Percentiles rank a stretch among this genome's conserved stretches.
Evolutionary conservation across 352 stramenopile genomes (phyloP).

Genomic region (Phytophthora citricola): DNA sequence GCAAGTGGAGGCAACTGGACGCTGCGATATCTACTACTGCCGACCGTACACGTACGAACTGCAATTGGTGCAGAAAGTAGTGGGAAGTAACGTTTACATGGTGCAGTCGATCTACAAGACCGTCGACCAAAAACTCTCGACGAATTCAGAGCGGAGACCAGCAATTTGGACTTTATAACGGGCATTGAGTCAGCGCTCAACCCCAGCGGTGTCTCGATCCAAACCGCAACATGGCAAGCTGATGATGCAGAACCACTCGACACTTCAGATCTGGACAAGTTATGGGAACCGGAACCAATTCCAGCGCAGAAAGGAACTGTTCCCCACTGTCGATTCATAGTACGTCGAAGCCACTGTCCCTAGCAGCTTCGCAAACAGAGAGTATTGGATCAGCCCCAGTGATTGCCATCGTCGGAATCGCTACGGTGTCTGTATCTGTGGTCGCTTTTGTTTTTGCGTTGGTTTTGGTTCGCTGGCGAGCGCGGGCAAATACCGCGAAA

Average conservation of each 20-base stretch:
- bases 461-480: constrained; percentile 10
- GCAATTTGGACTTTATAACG: constrained; percentile 38
- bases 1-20: constrained; percentile 31
- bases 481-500: constrained; percentile 8
- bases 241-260: not conserved
- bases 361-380: not conserved
- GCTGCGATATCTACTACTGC: constrained; percentile 54
- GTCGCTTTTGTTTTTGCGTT: constrained; percentile 19
- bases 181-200: constrained; percentile 1
- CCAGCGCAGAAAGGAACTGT: not conserved
- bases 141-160: constrained; percentile 21
- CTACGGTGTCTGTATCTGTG: constrained; percentile 5
- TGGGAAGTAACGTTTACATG: constrained; percentile 39
- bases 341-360: not conserved
- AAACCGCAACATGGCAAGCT: not conserved
- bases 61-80: constrained; percentile 43
- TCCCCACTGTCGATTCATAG: not conserved
- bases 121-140: constrained; percentile 43
- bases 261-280: not conserved
- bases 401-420: constrained; percentile 18
- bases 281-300: not conserved
- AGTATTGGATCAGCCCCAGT: constrained; percentile 4
- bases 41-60: constrained; percentile 52
- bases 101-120: constrained; percentile 55
- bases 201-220: not conserved